Conservation (phyloP, 768 basidiomycete species). For the Pilatotrama ljubarskyi region DNA sequence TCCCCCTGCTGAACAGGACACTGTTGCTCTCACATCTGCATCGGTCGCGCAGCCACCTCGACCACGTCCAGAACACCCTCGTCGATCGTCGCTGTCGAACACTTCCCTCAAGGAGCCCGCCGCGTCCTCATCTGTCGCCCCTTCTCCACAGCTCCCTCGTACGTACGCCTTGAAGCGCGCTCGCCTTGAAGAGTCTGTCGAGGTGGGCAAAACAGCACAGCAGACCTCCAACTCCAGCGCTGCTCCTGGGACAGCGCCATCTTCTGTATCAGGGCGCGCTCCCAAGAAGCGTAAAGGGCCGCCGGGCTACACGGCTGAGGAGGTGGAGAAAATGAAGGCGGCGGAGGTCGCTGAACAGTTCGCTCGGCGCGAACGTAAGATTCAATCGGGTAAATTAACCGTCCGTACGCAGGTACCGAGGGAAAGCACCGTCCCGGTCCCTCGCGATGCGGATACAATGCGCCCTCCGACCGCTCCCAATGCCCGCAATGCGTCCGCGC, state of each 20-base stretch:
- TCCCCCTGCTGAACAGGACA: too few species aligned
- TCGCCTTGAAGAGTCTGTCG: neutral
- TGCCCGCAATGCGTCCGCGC: too few species aligned
- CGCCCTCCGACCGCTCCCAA: too few species aligned
- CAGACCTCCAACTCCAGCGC: neutral
- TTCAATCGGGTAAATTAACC: too few species aligned
- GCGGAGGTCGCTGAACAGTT: neutral
- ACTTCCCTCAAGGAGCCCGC: too few species aligned
- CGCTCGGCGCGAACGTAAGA: neutral
- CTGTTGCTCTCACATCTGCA: too few species aligned
- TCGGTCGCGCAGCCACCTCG: too few species aligned
- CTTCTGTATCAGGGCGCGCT: neutral
- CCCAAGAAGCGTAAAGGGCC: slow-evolving; percentile 1
- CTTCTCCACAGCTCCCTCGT: neutral
- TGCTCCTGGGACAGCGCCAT: neutral
- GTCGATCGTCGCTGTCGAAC: too few species aligned
- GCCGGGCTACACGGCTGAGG: neutral
- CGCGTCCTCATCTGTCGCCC: neutral
- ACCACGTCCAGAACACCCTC: too few species aligned
- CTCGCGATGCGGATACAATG: too few species aligned
- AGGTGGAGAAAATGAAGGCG: neutral
- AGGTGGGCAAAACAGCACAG: neutral
- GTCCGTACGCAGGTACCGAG: too few species aligned
- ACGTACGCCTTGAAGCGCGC: neutral
- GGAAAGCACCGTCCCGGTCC: too few species aligned